Base-by-base conservation (phyloP, 2,329 filamentous ascomycete genomes). In the Orbilia oligospora region DNA sequence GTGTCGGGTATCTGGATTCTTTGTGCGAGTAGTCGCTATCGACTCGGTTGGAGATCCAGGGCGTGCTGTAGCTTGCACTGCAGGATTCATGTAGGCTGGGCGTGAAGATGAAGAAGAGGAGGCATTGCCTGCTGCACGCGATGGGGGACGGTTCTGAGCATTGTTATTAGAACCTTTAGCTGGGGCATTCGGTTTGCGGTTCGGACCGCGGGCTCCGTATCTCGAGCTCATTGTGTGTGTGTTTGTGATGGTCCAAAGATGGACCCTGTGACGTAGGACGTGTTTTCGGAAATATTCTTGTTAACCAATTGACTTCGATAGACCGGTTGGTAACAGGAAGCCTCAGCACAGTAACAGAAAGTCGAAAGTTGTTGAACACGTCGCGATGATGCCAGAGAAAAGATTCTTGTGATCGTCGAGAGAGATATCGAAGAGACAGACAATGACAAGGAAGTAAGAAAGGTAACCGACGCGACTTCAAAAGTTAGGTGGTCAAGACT, bases 21-120 rank as follows among this genome's bases (percentile, higher is more conserved):
- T 84, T 44, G 87, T 85, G 3, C 33, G 56, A 61, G 56, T 33
- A 3, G 92, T 91, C 66, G 88, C 87, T 22, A 93, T 83, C 6
- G 92, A 93, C 55, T 90, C 89, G 76, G 92, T 89, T 4, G 93
- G 93, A 4, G 94, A 95, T 12, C 88, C 85, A 30, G 91, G 85
- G 79, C 88, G 86, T 9, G 71, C 67, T 9, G 71, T 22, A 6
- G 76, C 76, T 27, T 72, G 69, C 16, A 73, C 76, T 0, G 76
- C 76, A 38, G 76, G 76, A 36, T 79, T 79, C 63, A 73, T 69
- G 64, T 79, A 79, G 38, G 76, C 76, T 5, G 64, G 76, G 48
- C 76, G 76, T 12, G 69, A 64, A n/a, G 69, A 30, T 6, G 51
- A 55, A 5, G 51, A 58, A 9, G 61, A 55, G 5, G 51, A 58